These are phyloP conservation scores for Crithidia brevicula DNA, from an alignment of 208 protist genomes.

Conservation along the genomic window DNA sequence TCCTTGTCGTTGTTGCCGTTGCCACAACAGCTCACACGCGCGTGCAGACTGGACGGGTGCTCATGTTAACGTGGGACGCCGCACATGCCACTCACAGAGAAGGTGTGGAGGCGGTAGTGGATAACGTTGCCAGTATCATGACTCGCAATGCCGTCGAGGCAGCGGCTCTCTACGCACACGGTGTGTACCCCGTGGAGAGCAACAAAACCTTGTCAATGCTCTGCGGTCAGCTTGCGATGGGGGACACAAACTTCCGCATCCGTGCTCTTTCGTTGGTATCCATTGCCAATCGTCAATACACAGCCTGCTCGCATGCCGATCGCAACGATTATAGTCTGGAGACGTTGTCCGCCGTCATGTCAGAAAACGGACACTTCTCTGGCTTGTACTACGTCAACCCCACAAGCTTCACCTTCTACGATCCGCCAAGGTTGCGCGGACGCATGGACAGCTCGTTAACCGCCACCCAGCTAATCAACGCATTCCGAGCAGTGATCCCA, in stretches of 20 bases:
- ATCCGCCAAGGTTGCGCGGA: neutral
- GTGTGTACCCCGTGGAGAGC: neutral
- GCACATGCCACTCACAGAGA: neutral
- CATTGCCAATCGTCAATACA: neutral
- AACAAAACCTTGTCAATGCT: conserved; percentile 9
- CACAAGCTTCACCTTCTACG: neutral
- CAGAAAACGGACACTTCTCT: neutral
- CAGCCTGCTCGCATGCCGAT: neutral
- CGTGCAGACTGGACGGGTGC: neutral
- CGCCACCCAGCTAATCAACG: neutral
- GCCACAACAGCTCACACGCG: neutral
- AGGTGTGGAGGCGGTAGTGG: neutral
- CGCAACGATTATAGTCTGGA: neutral
- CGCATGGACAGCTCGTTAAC: neutral
- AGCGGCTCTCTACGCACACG: neutral
- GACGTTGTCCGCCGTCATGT: conserved; percentile 3
- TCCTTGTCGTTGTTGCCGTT: neutral
- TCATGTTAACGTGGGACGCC: neutral
- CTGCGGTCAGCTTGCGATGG: conserved; percentile 3
- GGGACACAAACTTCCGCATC: neutral
- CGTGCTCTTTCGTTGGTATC: neutral
- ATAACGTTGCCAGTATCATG: neutral
- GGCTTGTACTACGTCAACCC: conserved; percentile 2
- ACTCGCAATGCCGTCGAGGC: neutral
- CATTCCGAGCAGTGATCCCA: neutral